Evolutionary conservation across 164 flowering plant species (phyloP), one percentile per base, ranked within the genome.

Genomic region (Nymphaea thermarum): DNA sequence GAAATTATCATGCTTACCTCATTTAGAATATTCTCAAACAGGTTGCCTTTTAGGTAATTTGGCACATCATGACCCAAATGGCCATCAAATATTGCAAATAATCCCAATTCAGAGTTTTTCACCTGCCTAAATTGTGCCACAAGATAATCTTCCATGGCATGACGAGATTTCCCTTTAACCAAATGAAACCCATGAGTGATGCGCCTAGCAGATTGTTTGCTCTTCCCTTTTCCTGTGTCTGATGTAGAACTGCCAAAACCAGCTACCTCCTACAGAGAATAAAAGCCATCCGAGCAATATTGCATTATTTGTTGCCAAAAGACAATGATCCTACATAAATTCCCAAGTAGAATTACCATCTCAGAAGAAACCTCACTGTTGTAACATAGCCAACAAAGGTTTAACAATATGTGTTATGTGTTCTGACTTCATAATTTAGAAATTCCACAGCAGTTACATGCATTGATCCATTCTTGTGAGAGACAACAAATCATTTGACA

Each of bases 61-160:
- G 99, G 93, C 71, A 94, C 79, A 43, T 79, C 84, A 65, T 82
- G 85, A 74, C 99, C 88, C 64, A 86, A 70, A 80, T 92, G 99
- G 53, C 99, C 99, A 78, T 94, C 99, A 76, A 82, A 91, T 72
- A 94, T 87, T 15, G 96, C 98, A 73, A 88, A 94, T 57, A 91
- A 72, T 14, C 99, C 99, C 66, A 94, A 84, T 76, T 90, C 96
- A 41, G 84, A 76, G 43, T 86, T 87, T 5, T 69, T 80, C 36
- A 85, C 81, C 81, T 90, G 74, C 81, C 80, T 90, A 72, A 87
- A 91, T 69, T 94, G 72, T 5, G 98, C 93, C 76, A 84, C 80
- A 69, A 82, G 80, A 73, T 88, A 94, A 71, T 91, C 99, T 78
- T 91, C 99, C 95, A 91, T 91, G 44, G 84, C 73, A 77, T 90